Evolutionary conservation across 148 eudicot genomes (phyloP).

Genomic region (Rhododendron simsii): DNA sequence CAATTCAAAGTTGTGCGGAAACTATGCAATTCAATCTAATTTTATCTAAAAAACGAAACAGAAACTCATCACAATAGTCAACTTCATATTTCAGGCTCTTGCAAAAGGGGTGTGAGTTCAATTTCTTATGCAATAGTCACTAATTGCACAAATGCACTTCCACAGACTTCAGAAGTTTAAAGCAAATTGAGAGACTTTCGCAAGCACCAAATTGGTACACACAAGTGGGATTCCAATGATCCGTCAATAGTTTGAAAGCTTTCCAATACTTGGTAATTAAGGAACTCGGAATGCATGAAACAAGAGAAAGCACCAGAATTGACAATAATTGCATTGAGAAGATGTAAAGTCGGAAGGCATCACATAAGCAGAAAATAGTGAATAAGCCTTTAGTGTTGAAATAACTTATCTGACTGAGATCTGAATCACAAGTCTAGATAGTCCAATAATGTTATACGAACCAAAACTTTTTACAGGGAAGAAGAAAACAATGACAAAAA

Average conservation of each 20-base stretch:
- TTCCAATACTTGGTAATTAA: not conserved
- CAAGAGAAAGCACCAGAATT: not conserved
- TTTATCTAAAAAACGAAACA: not conserved
- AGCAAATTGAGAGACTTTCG: not conserved
- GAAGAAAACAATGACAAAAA: not conserved
- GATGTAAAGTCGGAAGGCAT: not conserved
- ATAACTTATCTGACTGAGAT: not conserved
- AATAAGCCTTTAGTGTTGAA: not conserved
- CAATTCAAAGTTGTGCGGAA: not conserved
- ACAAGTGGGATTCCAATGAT: not conserved
- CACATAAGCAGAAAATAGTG: not conserved
- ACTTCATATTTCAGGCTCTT: not conserved
- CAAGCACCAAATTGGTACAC: not conserved
- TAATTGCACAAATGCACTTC: not conserved
- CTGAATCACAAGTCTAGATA: not conserved
- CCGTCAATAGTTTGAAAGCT: not conserved
- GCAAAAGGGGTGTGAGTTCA: not conserved
- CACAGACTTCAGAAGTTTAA: not conserved
- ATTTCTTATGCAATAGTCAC: not conserved
- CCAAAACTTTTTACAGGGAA: not conserved
- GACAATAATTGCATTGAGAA: not conserved
- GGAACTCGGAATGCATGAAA: not conserved
- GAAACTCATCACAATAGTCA: not conserved
- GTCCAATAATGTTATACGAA: not conserved
- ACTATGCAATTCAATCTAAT: not conserved